Percentiles rank a stretch among this genome's conserved stretches.
Evolutionary conservation across 1,284 basidiomycete genomes (phyloP).

Genomic region (Violaceomyces palustris): DNA sequence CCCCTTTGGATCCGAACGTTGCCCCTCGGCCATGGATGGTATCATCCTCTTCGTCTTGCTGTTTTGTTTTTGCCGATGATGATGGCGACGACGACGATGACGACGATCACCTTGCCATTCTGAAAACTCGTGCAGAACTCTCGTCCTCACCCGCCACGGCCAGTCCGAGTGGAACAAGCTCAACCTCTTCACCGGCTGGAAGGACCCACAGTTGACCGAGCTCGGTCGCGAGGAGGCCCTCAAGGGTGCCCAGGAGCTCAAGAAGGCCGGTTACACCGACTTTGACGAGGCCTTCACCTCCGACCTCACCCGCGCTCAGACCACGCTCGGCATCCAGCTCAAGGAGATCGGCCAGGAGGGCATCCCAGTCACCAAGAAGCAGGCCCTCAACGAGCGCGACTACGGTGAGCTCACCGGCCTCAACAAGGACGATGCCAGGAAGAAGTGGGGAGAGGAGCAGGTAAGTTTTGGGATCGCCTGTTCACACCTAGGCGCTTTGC

Average conservation of each 20-base stretch:
- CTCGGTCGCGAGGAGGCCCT: constrained; percentile 48
- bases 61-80: no score
- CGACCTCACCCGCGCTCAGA: constrained; percentile 54
- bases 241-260: constrained; percentile 48
- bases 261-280: constrained; percentile 49
- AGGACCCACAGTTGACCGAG: constrained; percentile 52
- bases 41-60: no score
- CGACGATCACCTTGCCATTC: no score
- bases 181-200: constrained; percentile 53
- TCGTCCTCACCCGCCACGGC: constrained; percentile 52
- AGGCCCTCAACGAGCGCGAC: constrained; percentile 56
- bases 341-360: constrained; percentile 54
- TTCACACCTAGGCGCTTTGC: neutral
- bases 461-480: no score
- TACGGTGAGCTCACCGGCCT: constrained; percentile 55
- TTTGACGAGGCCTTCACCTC: constrained; percentile 55
- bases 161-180: constrained; percentile 54
- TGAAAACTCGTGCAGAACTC: constrained; percentile 28
- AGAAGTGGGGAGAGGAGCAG: constrained; percentile 56
- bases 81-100: no score
- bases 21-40: no score
- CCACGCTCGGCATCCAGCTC: constrained; percentile 54
- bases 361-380: constrained; percentile 51
- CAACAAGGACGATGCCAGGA: constrained; percentile 55
- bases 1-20: no score